These are phyloP conservation scores for Lathyrus oleraceus DNA, from an alignment of 306 rosid genomes.

Conservation along the genomic window DNA sequence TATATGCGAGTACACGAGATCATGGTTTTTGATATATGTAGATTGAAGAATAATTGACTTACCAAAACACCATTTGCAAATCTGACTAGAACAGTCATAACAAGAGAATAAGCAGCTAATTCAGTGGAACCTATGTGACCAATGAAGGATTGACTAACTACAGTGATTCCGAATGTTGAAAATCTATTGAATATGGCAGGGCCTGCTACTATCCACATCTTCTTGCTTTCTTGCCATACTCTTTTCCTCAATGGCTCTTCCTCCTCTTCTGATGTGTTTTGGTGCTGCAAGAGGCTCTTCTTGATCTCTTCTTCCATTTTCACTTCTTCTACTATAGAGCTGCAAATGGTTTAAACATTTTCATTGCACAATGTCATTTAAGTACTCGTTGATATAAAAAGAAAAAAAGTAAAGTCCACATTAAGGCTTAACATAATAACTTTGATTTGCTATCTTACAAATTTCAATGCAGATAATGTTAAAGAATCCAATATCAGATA, in stretches of 20 bases:
- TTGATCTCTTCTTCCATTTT: slow-evolving; percentile 39
- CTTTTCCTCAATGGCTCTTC: slow-evolving; percentile 40
- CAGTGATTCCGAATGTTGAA: slow-evolving; percentile 49
- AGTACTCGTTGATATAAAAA: too few relatives aligned
- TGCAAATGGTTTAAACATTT: slow-evolving; percentile 7
- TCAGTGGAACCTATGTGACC: slow-evolving; percentile 57
- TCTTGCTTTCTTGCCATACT: slow-evolving; percentile 57
- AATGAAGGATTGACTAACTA: slow-evolving; percentile 50
- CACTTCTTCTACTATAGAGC: not conserved
- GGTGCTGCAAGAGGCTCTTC: slow-evolving; percentile 35
- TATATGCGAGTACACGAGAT: not conserved
- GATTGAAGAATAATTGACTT: slow-evolving; percentile 9
- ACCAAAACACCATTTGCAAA: slow-evolving; percentile 62
- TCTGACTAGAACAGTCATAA: slow-evolving; percentile 49
- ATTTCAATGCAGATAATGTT: too few relatives aligned
- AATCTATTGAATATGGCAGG: slow-evolving; percentile 59
- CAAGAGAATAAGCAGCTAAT: slow-evolving; percentile 59
- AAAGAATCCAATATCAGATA: too few relatives aligned
- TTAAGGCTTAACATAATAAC: too few relatives aligned
- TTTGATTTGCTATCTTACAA: too few relatives aligned
- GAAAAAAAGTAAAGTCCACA: too few relatives aligned
- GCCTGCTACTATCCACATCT: slow-evolving; percentile 57
- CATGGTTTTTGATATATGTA: too few relatives aligned
- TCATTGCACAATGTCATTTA: not conserved
- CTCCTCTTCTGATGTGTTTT: slow-evolving; percentile 10